phyloP scores from a whole-genome alignment of 108 stramenopile genomes.

The Epipyxis sp. region DNA sequence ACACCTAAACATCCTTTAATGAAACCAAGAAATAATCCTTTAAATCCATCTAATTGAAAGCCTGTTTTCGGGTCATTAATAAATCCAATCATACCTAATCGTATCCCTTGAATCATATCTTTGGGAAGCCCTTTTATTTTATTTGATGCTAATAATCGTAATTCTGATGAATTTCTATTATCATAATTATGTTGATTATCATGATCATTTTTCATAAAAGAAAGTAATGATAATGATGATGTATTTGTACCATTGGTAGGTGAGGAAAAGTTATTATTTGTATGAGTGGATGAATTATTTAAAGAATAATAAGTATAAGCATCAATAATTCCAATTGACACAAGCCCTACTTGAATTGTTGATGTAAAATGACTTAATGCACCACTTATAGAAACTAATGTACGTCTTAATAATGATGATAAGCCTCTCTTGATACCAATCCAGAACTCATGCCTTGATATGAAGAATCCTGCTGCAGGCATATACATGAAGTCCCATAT shows the following conservation, averaged over 20 bases:
- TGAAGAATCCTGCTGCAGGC: background rate
- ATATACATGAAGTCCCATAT: conserved; percentile 17
- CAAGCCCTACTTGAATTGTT: background rate
- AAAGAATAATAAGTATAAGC: background rate
- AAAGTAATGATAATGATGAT: background rate
- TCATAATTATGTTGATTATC: background rate
- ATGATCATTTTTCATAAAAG: background rate
- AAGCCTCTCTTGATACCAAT: background rate
- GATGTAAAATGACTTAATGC: background rate
- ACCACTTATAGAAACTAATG: background rate
- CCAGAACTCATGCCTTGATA: background rate
- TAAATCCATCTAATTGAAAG: conserved; percentile 28
- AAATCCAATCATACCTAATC: conserved; percentile 39
- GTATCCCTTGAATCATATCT: conserved; percentile 18
- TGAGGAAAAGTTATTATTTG: background rate
- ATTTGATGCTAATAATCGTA: background rate
- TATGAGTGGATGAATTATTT: background rate
- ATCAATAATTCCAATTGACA: background rate
- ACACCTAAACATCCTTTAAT: conserved; percentile 40
- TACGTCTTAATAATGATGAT: background rate
- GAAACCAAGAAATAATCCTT: conserved; percentile 40
- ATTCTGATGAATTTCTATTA: background rate
- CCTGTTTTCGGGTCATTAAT: conserved; percentile 36
- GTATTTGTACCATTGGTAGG: background rate
- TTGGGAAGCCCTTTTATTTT: background rate